Evolutionary conservation across 2,329 filamentous ascomycete genomes (phyloP), one percentile per base, ranked within the genome.

Genomic region (Penicillium psychrosexuale): DNA sequence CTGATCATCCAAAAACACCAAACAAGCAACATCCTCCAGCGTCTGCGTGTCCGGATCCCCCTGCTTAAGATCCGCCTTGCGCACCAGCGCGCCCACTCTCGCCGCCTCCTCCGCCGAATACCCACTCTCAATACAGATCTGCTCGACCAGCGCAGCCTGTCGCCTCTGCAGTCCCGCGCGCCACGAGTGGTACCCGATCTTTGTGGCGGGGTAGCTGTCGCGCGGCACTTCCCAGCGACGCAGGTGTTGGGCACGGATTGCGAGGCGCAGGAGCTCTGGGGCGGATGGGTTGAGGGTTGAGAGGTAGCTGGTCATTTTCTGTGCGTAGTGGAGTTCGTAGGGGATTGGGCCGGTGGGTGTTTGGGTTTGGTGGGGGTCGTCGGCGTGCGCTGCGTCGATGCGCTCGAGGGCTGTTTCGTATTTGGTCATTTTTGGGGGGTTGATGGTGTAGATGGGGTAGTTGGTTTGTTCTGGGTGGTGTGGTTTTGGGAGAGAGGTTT

Each of bases 1-100:
- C 69, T 94, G 89, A 69, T 93, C 90, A 69, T 94, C 90, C 61
- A 96, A 75, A 70, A 96, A 96, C 28, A 95, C 90, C 52, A 96
- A 75, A 69, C 90, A 95, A 3, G 91, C 91, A 43, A 91, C 88
- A 74, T 95, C 91, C 76, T 95, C 91, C 58, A 96, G 78, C 7
- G 84, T 80, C 77, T 93, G 88, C 51, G 87, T 85, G 55, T 79
- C 77, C 24, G 74, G 66, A 47, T 72, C 69, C 15, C 67, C 69
- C 51, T 77, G 75, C 67, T 80, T 81, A 62, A 95, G 74, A 52
- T 85, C 84, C 69, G 94, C 89, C 74, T 96, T 95, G 58, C 88
- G 80, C 50, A 96, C 87, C 71, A 94, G 74, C n/a, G 81, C 80
- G 2, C 82, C 88, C 1, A 93, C 83, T 33, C 85, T 78, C 53